Conservation (phyloP, 768 basidiomycete genomes). For the Lactarius deliciosus region DNA sequence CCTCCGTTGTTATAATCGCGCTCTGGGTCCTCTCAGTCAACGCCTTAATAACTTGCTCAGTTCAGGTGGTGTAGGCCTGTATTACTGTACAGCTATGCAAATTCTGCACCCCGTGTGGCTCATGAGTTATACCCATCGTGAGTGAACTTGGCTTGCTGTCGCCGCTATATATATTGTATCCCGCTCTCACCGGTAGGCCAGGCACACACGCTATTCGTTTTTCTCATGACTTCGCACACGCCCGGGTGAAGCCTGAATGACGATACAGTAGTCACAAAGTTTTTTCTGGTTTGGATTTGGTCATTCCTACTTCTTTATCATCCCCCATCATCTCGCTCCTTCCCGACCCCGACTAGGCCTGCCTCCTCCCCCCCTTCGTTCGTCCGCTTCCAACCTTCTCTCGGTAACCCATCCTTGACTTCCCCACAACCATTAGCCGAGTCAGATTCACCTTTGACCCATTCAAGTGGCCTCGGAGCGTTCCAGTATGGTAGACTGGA, state of each 20-base stretch:
- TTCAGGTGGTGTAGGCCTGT: not conserved
- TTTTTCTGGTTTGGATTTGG: not conserved
- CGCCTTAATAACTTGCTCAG: not conserved
- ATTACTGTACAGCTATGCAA: not conserved
- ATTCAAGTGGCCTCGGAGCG: not conserved
- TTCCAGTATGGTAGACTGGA: constrained; percentile 5
- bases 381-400: not conserved
- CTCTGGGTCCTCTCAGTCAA: not conserved
- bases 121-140: not conserved
- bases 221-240: not conserved
- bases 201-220: not conserved
- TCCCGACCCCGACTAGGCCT: not conserved
- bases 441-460: not conserved
- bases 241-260: not conserved
- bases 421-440: not conserved
- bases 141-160: not conserved
- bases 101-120: not conserved
- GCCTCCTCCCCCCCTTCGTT: not conserved
- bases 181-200: not conserved
- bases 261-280: not conserved
- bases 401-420: not conserved
- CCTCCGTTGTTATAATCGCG: too few relatives aligned
- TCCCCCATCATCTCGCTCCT: not conserved
- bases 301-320: not conserved
- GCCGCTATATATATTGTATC: not conserved